Percentiles rank a stretch among this genome's conserved stretches.
Evolutionary conservation across 176 grass and related monocot species (phyloP).

Genomic region (Phragmites australis): DNA sequence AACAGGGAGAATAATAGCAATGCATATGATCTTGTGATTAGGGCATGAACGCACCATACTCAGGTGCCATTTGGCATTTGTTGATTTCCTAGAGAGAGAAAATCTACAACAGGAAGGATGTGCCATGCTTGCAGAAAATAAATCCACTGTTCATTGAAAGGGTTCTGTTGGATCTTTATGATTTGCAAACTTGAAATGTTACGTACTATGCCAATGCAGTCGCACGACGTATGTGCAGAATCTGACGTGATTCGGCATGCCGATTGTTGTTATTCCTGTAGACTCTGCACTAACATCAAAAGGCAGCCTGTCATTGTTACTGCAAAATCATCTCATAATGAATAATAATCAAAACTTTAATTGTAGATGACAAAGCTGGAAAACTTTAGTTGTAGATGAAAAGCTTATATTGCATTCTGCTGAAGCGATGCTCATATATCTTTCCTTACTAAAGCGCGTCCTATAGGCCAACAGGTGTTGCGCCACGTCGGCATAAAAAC

Average conservation of each 20-base stretch:
- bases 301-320: neutral
- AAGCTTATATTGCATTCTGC: neutral
- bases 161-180: neutral
- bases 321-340: no score
- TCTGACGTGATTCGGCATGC: no score
- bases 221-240: no score
- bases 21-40: slow-evolving; percentile 83
- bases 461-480: no score
- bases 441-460: no score
- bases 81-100: neutral
- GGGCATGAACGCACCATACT: slow-evolving; percentile 61
- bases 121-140: slow-evolving; percentile 19
- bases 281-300: no score
- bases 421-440: no score
- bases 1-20: slow-evolving; percentile 72
- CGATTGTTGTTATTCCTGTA: no score
- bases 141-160: slow-evolving; percentile 4
- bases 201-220: neutral
- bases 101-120: neutral
- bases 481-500: no score
- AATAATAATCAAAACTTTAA: neutral
- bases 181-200: neutral
- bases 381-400: no score
- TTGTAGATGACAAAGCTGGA: neutral
- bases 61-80: slow-evolving; percentile 22